These are phyloP conservation scores for Fusarium veterinarium DNA, from an alignment of 2,329 filamentous ascomycete genomes.

Conservation along the genomic window DNA sequence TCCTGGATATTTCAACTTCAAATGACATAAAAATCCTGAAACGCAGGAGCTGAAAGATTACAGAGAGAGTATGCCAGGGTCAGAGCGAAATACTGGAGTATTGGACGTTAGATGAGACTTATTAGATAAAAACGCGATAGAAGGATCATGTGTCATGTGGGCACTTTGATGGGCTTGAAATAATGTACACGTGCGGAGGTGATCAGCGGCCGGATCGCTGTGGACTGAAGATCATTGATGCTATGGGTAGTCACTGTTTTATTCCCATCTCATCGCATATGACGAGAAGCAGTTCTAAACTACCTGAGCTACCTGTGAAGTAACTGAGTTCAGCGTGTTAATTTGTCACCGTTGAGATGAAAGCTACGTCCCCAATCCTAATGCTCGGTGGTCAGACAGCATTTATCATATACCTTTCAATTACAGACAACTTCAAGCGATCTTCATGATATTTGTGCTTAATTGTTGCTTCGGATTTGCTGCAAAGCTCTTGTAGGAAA, in stretches of 20 bases:
- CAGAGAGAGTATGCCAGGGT: background rate
- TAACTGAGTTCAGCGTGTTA: background rate
- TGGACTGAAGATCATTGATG: constrained; percentile 23
- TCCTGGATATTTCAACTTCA: constrained; percentile 1
- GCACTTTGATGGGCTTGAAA: background rate
- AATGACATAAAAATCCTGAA: background rate
- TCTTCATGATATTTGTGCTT: background rate
- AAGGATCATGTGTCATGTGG: constrained; percentile 9
- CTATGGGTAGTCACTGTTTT: background rate
- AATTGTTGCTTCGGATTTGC: background rate
- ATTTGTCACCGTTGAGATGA: background rate
- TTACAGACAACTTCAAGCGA: background rate
- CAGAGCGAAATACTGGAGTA: background rate
- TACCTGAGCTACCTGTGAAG: background rate
- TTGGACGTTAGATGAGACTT: background rate
- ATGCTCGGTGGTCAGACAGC: background rate
- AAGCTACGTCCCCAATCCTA: background rate
- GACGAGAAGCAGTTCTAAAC: background rate
- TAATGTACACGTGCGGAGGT: constrained; percentile 22
- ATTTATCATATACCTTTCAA: background rate
- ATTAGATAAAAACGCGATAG: background rate
- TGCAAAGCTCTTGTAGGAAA: background rate
- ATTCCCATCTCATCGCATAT: background rate
- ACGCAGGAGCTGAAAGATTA: background rate
- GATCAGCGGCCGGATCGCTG: constrained; percentile 29